Conservation (phyloP, 768 basidiomycete species). For the Pleurotus citrinopileatus region DNA sequence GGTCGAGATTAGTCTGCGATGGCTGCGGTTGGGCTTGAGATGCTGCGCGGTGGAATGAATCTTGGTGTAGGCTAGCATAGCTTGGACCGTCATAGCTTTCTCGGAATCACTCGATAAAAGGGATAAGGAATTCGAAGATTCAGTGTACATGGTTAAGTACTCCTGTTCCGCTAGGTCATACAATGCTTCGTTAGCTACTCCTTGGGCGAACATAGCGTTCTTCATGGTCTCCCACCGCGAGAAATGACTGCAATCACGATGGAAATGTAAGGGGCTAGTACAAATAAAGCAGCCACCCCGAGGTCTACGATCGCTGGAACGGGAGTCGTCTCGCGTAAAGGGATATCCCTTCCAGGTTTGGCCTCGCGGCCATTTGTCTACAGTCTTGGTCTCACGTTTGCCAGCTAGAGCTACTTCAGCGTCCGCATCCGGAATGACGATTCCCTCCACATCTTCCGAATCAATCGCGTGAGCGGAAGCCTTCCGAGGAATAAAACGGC, state of each 20-base stretch:
- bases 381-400: neutral
- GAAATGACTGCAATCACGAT: conserved; percentile 19
- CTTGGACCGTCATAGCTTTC: too few relatives aligned
- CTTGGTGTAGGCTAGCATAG: too few relatives aligned
- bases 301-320: neutral
- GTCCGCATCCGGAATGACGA: neutral
- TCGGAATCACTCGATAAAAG: too few relatives aligned
- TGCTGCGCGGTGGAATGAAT: too few relatives aligned
- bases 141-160: conserved; percentile 8
- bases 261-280: conserved; percentile 19
- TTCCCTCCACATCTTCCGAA: neutral
- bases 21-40: too few relatives aligned
- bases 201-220: conserved; percentile 4
- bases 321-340: neutral
- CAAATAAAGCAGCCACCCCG: conserved; percentile 19
- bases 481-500: neutral
- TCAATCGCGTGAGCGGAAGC: neutral
- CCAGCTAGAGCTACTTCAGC: neutral
- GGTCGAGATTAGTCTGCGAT: too few relatives aligned
- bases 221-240: conserved; percentile 12
- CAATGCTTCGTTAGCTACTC: conserved; percentile 1
- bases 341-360: neutral
- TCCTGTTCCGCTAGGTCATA: conserved; percentile 9
- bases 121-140: neutral
- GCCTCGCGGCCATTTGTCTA: neutral